These are phyloP conservation scores for Venturia aucupariae DNA, from an alignment of 2,329 filamentous ascomycete species.

Conservation along the genomic window DNA sequence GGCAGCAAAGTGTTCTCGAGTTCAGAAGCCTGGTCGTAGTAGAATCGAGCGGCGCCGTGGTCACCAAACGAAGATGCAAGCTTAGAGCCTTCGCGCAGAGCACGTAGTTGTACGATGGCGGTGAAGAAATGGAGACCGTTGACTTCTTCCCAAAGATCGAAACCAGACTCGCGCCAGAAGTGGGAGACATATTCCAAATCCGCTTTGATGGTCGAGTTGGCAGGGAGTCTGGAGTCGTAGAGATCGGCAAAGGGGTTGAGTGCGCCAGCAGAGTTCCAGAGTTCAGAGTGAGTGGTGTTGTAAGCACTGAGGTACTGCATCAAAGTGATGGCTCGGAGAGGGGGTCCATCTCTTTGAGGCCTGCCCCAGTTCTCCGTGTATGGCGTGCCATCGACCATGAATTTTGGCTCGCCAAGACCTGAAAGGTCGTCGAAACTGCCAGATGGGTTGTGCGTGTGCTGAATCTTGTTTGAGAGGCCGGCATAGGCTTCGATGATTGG, in stretches of 20 bases:
- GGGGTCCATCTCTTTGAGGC: constrained; percentile 36
- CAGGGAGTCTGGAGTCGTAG: constrained; percentile 29
- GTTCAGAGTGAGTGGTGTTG: constrained; percentile 30
- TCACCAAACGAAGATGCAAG: constrained; percentile 28
- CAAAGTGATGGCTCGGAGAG: constrained; percentile 33
- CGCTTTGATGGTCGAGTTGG: constrained; percentile 34
- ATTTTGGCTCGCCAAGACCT: constrained; percentile 36
- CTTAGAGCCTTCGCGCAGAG: constrained; percentile 27
- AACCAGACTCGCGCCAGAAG: constrained; percentile 33
- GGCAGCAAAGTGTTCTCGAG: constrained; percentile 24
- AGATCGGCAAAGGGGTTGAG: constrained; percentile 19
- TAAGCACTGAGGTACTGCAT: constrained; percentile 33
- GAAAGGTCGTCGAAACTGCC: constrained; percentile 28
- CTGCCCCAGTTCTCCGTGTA: constrained; percentile 33
- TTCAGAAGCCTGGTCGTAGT: constrained; percentile 27
- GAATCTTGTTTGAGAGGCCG: constrained; percentile 27
- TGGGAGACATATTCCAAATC: constrained; percentile 37
- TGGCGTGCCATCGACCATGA: constrained; percentile 30
- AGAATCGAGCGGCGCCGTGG: constrained; percentile 30
- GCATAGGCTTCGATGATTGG: constrained; percentile 27
- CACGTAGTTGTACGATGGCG: constrained; percentile 29
- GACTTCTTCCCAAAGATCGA: constrained; percentile 40
- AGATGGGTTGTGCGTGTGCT: constrained; percentile 31
- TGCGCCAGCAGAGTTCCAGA: constrained; percentile 24
- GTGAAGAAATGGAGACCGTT: constrained; percentile 35